A percentile compares a stretch with the other conserved stretches of the same genome.
Conservation (phyloP, 1,139 yeast species). For the Hansenula lynferdii region DNA sequence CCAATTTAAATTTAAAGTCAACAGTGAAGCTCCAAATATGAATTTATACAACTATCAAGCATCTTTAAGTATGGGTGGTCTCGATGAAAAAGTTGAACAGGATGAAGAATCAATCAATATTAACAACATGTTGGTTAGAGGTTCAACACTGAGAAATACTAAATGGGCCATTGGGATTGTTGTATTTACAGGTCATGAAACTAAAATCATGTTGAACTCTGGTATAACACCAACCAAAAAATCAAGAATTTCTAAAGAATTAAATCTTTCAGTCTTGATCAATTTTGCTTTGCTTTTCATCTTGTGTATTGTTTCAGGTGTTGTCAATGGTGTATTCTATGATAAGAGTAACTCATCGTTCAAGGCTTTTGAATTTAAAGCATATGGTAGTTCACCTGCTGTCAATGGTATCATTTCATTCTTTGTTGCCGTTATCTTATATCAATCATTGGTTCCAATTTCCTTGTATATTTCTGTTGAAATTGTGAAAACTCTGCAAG, state of each 20-base stretch:
- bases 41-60: constrained; percentile 86
- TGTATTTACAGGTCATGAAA: constrained; percentile 85
- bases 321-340: constrained; percentile 79
- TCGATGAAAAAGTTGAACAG: constrained; percentile 36
- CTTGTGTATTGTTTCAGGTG: constrained; percentile 77
- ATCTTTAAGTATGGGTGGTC: constrained; percentile 26
- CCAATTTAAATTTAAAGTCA: constrained; percentile 74
- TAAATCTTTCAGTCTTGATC: constrained; percentile 75
- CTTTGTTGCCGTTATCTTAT: constrained; percentile 83
- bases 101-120: constrained; percentile 69
- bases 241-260: constrained; percentile 76
- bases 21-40: constrained; percentile 88
- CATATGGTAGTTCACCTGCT: constrained; percentile 52
- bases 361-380: constrained; percentile 65
- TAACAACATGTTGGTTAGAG: constrained; percentile 80
- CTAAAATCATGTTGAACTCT: constrained; percentile 90
- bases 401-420: constrained; percentile 80
- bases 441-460: constrained; percentile 91
- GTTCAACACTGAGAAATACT: constrained; percentile 85
- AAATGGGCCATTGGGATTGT: constrained; percentile 92
- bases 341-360: constrained; percentile 49
- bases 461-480: constrained; percentile 93
- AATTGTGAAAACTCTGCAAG: constrained; percentile 91
- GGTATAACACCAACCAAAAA: constrained; percentile 91
- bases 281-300: constrained; percentile 74